Base-by-base conservation (phyloP, 2,329 filamentous ascomycete genomes). In the Fusarium newnesense region DNA sequence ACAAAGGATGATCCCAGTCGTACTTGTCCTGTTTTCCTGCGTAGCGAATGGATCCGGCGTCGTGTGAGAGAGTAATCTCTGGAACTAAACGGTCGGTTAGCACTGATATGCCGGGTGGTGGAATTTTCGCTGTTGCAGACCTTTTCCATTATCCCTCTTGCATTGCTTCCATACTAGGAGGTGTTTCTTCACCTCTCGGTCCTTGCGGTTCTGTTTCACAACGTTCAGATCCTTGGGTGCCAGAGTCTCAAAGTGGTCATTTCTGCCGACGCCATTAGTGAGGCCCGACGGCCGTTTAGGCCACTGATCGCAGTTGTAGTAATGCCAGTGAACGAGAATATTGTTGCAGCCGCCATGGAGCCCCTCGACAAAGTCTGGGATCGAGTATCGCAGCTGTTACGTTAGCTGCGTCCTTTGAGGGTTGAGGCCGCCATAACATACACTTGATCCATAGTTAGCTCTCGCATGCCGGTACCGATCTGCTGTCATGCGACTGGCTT, bases 281-380 rank as follows among this genome's bases (percentile, higher is more conserved):
- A 76, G 65, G 10, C 44, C 77, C 67, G 1, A 81, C 79, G n/a
- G 82, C 21, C 77, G 71, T 4, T 54, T 54, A 11, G 62, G 77
- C 77, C 77, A 79, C 10, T 58, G 28, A 30, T 80, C 73, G 37
- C 80, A 81, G 63, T 84, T 85, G 76, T 84, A 88, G 72, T 88
- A 88, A 54, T 87, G 85, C 87, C 87, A 88, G 60, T 87, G 80
- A 16, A 80, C 78, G 4, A 88, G 83, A 34, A 88, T 78, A 58
- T 83, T 83, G 56, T 84, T 86, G 34, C 83, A 85, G 9, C 85
- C 81, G 18, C 82, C 78, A 21, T 88, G 86, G 4, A 87, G 78
- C 10, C 82, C 77, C 40, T 84, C 80, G 21, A 87, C 83, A 60
- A 85, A 85, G 2, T 46, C 21, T 0, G 80, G 80, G 12, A 86